Base-by-base conservation (phyloP, 176 grass and related monocot species). In the Carex cristatella region DNA sequence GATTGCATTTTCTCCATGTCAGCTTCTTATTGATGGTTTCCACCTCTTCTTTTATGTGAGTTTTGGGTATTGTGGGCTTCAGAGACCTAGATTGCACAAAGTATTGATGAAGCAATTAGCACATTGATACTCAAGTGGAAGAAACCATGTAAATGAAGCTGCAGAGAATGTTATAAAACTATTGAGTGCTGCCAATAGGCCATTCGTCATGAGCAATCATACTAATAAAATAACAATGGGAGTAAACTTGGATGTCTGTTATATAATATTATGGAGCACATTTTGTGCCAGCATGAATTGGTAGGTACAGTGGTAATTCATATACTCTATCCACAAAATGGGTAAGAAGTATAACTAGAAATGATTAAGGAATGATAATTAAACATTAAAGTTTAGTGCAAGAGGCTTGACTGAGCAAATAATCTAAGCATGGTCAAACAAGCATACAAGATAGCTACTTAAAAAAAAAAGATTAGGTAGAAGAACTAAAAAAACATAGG, bases 1-100 rank as follows among this genome's bases (percentile, higher is more conserved):
- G 90, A 84, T 80, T 90, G 91, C 15, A 94, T 70, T 76, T 99
- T 99, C 40, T 83, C 81, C 81, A 83, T 83, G 56, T 44, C 30
- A 40, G 30, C 19, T 37, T 79, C 53, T 56, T 79, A 58, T 79
- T 18, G 13, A 33, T 28, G 28, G 74, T 35, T 37, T 35, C 12
- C 46, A 12, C 19, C 42, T 75, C 42, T 75, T 75, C 18, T 48
- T 48, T 49, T 46, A 74, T 2, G 10, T 12, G n/a, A 75, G 71
- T 19, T 79, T 79, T 58, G 48, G 48, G 28, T 35, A 57, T 32
- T 78, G 19, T 55, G 27, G 14, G 54, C 74, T 77, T 58, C 53
- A 18, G 12, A 79, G n/a, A 40, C 38, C 74, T 78, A 57, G 48
- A 78, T 78, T 57, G 51, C 74, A 78, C 28, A 78, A 0, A 78